Evolutionary conservation across 1,139 yeast genomes (phyloP), one percentile per base, ranked within the genome.

Genomic region (Pichia sp.): DNA sequence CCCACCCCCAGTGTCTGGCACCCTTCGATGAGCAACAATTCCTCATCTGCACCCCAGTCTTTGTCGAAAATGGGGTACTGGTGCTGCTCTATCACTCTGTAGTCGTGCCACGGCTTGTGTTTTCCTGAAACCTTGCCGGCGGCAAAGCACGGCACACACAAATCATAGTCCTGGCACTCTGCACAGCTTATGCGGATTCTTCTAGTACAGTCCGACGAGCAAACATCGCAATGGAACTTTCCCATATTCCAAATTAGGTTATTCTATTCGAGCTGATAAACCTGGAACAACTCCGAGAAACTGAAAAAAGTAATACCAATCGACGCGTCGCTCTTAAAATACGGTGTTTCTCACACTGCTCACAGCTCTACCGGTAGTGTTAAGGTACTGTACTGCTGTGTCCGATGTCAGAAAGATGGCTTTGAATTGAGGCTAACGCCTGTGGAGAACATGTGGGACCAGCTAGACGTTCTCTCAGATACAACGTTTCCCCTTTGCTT

Each of bases 11-110:
- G 79, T 6, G 89, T 86, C 69, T 92, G 97, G 52, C 96, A 68
- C 7, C 98, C 99, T 69, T 91, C 96, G 24, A 95, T 80, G 58
- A 93, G 75, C 50, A 90, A 74, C 58, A 92, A 69, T 69, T 93
- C 99, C 70, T 93, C 99, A 71, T 93, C 99, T 0, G 99, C 99
- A 36, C 99, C 99, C 99, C 99, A 93, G 51, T 87, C 93, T 55
- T 80, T 81, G 53, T 84, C 88, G 63, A 93, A 86, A 27, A 95
- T 88, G 0, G 99, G 99, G 67, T 90, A 93, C 5, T 96, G 88
- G 67, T 92, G 93, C 64, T 95, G 97, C 70, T 93, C 99, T 46
- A 93, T 86, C 30, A 93, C 88, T 66, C 84, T 80, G 70, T 93
- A 93, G 68, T 89, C 95, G 69, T 93, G 99, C 81, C 85, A 89